These are phyloP conservation scores for Yamagishiella unicocca DNA, from an alignment of 139 green algal genomes.

Conservation along the genomic window DNA sequence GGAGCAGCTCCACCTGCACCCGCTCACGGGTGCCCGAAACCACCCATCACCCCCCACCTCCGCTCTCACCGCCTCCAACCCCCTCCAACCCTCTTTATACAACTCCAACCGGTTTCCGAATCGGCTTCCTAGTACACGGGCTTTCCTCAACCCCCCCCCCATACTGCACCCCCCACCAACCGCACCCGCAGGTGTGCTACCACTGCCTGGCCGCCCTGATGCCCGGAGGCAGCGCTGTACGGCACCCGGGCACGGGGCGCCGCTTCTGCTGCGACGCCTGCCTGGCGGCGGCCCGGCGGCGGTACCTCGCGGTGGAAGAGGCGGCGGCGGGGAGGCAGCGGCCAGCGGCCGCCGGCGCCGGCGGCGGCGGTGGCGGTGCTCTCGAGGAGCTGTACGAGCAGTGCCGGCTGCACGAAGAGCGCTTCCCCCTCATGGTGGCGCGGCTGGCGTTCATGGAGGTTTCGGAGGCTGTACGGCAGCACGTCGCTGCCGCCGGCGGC, in stretches of 20 bases:
- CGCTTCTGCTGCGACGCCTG: slow-evolving; percentile 39
- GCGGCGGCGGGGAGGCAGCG: not conserved
- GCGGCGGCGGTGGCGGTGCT: not conserved
- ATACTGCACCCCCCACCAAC: not conserved
- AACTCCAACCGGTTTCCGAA: too few species aligned
- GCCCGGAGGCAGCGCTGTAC: not conserved
- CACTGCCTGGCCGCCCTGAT: slow-evolving; percentile 23
- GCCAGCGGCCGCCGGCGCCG: not conserved
- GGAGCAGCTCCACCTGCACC: too few species aligned
- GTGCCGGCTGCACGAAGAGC: not conserved
- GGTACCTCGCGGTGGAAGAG: slow-evolving; percentile 12
- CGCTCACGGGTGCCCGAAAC: too few species aligned
- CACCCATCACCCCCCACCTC: not conserved
- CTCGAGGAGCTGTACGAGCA: not conserved
- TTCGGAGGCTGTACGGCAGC: not conserved
- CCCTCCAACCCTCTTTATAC: not conserved
- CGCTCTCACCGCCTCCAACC: not conserved
- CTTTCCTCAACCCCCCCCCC: too few species aligned
- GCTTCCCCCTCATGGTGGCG: slow-evolving; percentile 43
- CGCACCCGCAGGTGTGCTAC: slow-evolving; percentile 49
- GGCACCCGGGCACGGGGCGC: not conserved
- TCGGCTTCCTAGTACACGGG: too few species aligned
- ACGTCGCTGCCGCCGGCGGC: not conserved
- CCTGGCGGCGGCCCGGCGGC: not conserved
- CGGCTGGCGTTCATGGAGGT: slow-evolving; percentile 28